These are phyloP conservation scores for Candida hispaniensis DNA, from an alignment of 805 yeast species.

Conservation along the genomic window DNA sequence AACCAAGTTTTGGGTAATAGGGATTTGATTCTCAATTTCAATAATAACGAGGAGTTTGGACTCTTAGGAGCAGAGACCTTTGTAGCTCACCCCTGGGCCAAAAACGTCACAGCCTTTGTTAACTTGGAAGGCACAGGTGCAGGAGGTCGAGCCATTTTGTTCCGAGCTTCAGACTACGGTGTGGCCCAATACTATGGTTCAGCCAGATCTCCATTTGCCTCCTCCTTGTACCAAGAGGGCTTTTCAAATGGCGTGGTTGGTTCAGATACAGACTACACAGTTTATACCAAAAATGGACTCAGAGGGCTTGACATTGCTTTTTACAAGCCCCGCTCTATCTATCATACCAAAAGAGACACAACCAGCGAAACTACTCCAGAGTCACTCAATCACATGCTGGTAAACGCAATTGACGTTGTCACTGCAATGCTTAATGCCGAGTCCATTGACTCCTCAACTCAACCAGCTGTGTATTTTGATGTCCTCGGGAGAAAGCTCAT, in stretches of 20 bases:
- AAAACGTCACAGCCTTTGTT: constrained; percentile 45
- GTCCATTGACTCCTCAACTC: constrained; percentile 23
- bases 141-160: constrained; percentile 73
- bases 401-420: constrained; percentile 54
- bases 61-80: constrained; percentile 71
- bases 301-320: constrained; percentile 88
- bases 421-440: constrained; percentile 35
- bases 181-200: constrained; percentile 48
- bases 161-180: constrained; percentile 73
- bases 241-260: constrained; percentile 59
- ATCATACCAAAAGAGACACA: constrained; percentile 69
- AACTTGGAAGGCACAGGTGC: constrained; percentile 91
- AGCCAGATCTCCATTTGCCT: constrained; percentile 55
- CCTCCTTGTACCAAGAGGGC: constrained; percentile 75
- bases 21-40: constrained; percentile 72
- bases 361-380: constrained; percentile 52
- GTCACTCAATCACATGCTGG: constrained; percentile 78
- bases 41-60: constrained; percentile 85
- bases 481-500: constrained; percentile 48
- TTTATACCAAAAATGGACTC: constrained; percentile 53
- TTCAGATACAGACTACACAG: constrained; percentile 78
- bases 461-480: constrained; percentile 53
- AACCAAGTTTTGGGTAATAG: constrained; percentile 42
- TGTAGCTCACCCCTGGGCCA: constrained; percentile 60
- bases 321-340: constrained; percentile 70